phyloP scores from a whole-genome alignment of 768 basidiomycete genomes.

The Hericium coralloides region DNA sequence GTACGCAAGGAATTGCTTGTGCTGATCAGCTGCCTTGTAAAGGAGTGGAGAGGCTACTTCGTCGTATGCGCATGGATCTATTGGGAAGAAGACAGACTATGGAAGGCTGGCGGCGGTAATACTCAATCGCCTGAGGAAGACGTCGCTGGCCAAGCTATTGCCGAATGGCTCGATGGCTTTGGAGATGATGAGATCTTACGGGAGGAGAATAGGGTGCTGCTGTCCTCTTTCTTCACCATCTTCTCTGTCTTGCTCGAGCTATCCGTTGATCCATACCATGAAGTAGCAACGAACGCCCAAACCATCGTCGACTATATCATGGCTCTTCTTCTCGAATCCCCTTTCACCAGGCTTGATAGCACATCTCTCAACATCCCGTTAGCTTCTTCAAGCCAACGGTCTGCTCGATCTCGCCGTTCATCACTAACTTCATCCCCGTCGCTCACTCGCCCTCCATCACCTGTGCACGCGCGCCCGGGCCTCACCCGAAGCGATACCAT shows the following conservation, averaged over 20 bases:
- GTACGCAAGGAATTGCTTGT: constrained; percentile 91
- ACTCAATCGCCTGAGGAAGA: constrained; percentile 48
- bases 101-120: constrained; percentile 32
- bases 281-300: constrained; percentile 86
- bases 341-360: constrained; percentile 67
- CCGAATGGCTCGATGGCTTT: constrained; percentile 71
- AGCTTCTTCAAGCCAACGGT: constrained; percentile 28
- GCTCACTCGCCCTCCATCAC: constrained; percentile 33
- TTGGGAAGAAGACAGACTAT: constrained; percentile 81
- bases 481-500: constrained; percentile 54
- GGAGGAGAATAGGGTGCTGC: constrained; percentile 71
- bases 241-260: constrained; percentile 84
- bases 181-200: constrained; percentile 48
- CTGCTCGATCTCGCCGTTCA: constrained; percentile 31
- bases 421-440: constrained; percentile 45
- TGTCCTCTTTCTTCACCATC: constrained; percentile 93
- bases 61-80: constrained; percentile 96
- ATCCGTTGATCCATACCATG: constrained; percentile 86
- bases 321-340: constrained; percentile 83
- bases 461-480: constrained; percentile 37
- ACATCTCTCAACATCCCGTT: constrained; percentile 44
- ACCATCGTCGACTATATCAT: constrained; percentile 90
- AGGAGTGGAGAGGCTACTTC: constrained; percentile 95
- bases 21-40: constrained; percentile 85
- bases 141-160: constrained; percentile 58